Percentiles rank a stretch among this genome's conserved stretches.
Conservation (phyloP, 78 protist species). For the Ministeria vibrans region DNA sequence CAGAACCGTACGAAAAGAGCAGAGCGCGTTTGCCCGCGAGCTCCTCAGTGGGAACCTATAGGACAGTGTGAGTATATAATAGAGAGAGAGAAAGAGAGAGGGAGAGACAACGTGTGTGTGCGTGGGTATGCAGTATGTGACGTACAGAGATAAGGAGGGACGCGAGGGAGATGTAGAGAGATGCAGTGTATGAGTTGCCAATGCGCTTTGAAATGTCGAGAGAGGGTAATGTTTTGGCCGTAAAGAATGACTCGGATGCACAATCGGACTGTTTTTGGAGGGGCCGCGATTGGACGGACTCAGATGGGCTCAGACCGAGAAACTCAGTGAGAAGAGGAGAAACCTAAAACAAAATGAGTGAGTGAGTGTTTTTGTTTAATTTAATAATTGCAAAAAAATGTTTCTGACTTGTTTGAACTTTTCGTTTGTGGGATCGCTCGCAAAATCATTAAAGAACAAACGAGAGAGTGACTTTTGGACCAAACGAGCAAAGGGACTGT, state of each 20-base stretch:
- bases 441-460: constrained; percentile 61
- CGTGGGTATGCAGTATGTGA: too few relatives aligned
- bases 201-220: constrained; percentile 47
- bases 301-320: too few relatives aligned
- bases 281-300: too few relatives aligned
- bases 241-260: constrained; percentile 65
- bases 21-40: constrained; percentile 63
- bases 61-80: too few relatives aligned
- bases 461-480: constrained; percentile 87
- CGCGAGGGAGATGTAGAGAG: constrained; percentile 72
- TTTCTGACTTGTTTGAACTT: background rate
- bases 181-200: constrained; percentile 92
- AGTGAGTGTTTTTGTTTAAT: too few relatives aligned
- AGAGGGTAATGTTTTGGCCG: constrained; percentile 57
- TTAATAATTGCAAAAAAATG: background rate
- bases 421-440: constrained; percentile 27
- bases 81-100: too few relatives aligned
- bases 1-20: constrained; percentile 92
- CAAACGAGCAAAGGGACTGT: constrained; percentile 90
- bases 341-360: too few relatives aligned
- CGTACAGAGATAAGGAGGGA: constrained; percentile 52
- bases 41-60: too few relatives aligned
- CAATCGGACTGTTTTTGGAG: constrained; percentile 51
- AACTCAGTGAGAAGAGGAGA: too few relatives aligned
- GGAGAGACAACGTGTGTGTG: too few relatives aligned